Percentiles rank a stretch among this genome's conserved stretches.
These are phyloP conservation scores for Rehmannia glutinosa DNA, from an alignment of 257 asterid species.

Conservation along the genomic window DNA sequence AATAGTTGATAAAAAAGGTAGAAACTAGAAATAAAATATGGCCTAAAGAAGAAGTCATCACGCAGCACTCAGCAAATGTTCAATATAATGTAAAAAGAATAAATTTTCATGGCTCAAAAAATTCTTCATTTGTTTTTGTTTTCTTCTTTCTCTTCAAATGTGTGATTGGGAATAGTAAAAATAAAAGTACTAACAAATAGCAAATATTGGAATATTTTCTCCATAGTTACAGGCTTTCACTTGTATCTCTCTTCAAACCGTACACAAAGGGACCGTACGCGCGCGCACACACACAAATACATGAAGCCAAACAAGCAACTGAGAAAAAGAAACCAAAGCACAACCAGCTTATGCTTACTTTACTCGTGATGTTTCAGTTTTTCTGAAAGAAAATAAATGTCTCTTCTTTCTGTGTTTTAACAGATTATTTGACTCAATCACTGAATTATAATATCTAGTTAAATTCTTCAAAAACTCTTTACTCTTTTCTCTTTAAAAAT, in stretches of 20 bases:
- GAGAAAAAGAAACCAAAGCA: constrained; percentile 5
- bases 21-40: no score
- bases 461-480: neutral
- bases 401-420: no score
- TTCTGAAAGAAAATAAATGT: constrained; percentile 10
- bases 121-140: neutral
- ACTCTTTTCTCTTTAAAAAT: neutral
- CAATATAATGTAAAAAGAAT: neutral
- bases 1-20: neutral
- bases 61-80: neutral
- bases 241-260: constrained; percentile 1
- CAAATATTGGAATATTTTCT: constrained; percentile 13
- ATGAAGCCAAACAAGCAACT: constrained; percentile 1
- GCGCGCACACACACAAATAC: constrained; percentile 1
- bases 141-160: neutral
- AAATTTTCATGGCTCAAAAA: constrained; percentile 10
- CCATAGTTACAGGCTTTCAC: neutral
- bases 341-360: neutral
- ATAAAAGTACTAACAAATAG: neutral
- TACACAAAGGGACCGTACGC: constrained; percentile 5
- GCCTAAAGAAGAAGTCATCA: neutral
- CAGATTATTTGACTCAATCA: neutral
- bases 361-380: constrained; percentile 16
- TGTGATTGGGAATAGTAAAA: neutral
- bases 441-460: constrained; percentile 11